phyloP scores from a whole-genome alignment of 2,329 filamentous ascomycete species.

The Xylariaceae sp. region DNA sequence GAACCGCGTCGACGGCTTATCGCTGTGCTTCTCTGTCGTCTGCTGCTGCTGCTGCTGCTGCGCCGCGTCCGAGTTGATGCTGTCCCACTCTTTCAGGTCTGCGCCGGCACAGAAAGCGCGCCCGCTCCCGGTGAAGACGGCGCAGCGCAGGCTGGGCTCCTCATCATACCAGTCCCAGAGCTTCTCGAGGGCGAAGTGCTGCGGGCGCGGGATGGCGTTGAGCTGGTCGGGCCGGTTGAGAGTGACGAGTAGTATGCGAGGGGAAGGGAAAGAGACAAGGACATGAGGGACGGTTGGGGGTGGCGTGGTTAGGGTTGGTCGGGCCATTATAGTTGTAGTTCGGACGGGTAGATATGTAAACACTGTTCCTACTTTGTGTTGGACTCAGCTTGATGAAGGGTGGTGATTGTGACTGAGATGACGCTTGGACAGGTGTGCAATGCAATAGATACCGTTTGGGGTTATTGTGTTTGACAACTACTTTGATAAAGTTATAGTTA shows the following conservation, averaged over 20 bases:
- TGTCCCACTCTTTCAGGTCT: constrained; percentile 63
- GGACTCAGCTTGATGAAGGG: too few species aligned
- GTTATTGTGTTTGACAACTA: too few species aligned
- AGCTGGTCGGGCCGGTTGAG: constrained; percentile 55
- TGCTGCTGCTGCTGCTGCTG: background rate
- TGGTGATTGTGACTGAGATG: too few species aligned
- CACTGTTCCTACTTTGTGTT: too few species aligned
- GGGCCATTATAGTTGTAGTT: constrained; percentile 11
- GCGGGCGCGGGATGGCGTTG: constrained; percentile 49
- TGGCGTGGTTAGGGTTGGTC: constrained; percentile 24
- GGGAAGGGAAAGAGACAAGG: constrained; percentile 45
- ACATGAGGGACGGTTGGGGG: constrained; percentile 39
- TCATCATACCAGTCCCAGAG: constrained; percentile 59
- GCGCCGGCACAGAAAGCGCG: constrained; percentile 66
- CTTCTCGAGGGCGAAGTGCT: constrained; percentile 43
- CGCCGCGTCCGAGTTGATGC: constrained; percentile 13
- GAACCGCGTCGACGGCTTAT: constrained; percentile 23
- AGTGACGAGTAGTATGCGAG: constrained; percentile 55
- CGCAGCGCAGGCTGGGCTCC: constrained; percentile 57
- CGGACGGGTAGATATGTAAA: too few species aligned
- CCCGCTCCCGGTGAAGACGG: constrained; percentile 59
- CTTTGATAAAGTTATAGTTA: too few species aligned
- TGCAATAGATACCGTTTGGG: too few species aligned
- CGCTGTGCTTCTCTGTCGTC: too few species aligned
- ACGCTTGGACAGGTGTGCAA: too few species aligned